These are phyloP conservation scores for Penicillium sp. DNA, from an alignment of 2,329 filamentous ascomycete species.

Conservation along the genomic window DNA sequence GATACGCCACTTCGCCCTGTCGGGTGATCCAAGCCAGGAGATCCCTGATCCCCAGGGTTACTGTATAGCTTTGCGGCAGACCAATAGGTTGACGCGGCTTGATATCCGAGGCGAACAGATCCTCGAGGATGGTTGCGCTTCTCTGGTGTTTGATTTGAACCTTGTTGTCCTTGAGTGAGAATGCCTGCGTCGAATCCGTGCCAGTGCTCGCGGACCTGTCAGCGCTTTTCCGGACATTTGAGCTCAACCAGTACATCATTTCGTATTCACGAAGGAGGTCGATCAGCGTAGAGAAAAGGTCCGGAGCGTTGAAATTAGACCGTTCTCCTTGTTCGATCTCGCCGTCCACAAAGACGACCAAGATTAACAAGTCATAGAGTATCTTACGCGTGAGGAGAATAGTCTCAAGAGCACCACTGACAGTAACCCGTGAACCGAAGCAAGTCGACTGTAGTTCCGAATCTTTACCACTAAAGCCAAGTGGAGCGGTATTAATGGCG, in stretches of 20 bases:
- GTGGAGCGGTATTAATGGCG: constrained; percentile 47
- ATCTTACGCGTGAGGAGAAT: constrained; percentile 67
- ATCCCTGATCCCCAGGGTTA: constrained; percentile 43
- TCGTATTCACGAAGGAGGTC: constrained; percentile 67
- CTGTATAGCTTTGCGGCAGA: constrained; percentile 39
- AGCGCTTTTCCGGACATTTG: constrained; percentile 35
- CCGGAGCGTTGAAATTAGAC: constrained; percentile 57
- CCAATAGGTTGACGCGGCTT: constrained; percentile 39
- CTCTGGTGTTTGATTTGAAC: constrained; percentile 22
- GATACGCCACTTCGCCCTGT: constrained; percentile 51
- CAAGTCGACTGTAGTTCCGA: constrained; percentile 53
- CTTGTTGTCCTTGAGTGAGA: constrained; percentile 25
- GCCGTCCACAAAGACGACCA: constrained; percentile 80
- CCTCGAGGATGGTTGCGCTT: constrained; percentile 39
- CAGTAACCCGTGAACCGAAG: constrained; percentile 69
- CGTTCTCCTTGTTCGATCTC: constrained; percentile 71
- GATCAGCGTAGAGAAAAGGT: constrained; percentile 60
- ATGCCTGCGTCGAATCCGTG: constrained; percentile 17
- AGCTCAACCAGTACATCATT: constrained; percentile 60
- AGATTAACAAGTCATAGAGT: constrained; percentile 73
- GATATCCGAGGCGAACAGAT: constrained; percentile 43
- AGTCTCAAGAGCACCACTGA: constrained; percentile 73
- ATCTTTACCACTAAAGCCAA: constrained; percentile 37
- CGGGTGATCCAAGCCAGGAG: constrained; percentile 46
- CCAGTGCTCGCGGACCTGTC: constrained; percentile 20